A percentile compares a stretch with the other conserved stretches of the same genome.
These are phyloP conservation scores for Pulchroboletus neoregius DNA, from an alignment of 1,284 basidiomycete genomes.

Conservation along the genomic window DNA sequence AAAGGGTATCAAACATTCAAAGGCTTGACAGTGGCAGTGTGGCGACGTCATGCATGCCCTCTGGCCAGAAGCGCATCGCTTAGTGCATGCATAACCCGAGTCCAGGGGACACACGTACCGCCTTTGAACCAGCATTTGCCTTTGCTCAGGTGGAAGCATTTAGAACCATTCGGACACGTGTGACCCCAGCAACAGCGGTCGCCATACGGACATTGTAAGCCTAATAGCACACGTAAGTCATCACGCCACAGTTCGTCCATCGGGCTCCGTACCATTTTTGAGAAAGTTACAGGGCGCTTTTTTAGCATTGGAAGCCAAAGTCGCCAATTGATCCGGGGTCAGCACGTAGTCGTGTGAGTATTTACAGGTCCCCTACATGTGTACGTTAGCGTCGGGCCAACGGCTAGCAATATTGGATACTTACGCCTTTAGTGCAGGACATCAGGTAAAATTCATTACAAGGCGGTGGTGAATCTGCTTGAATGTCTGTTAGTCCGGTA, in stretches of 20 bases:
- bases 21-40: slow-evolving; percentile 17
- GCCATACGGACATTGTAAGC: slow-evolving; percentile 65
- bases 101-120: slow-evolving; percentile 42
- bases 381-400: slow-evolving; percentile 12
- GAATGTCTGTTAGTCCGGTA: slow-evolving; percentile 14
- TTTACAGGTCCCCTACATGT: slow-evolving; percentile 59
- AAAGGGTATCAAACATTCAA: slow-evolving; percentile 18
- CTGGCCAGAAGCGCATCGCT: slow-evolving; percentile 11
- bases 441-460: slow-evolving; percentile 80
- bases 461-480: slow-evolving; percentile 53
- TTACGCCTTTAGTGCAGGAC: slow-evolving; percentile 72
- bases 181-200: slow-evolving; percentile 76
- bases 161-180: slow-evolving; percentile 72
- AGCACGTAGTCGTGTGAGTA: slow-evolving; percentile 75
- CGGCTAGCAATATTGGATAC: slow-evolving; percentile 19
- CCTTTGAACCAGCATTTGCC: slow-evolving; percentile 84
- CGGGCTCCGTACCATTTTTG: slow-evolving; percentile 53
- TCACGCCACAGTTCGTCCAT: not conserved
- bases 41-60: slow-evolving; percentile 31
- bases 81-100: slow-evolving; percentile 3
- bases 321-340: slow-evolving; percentile 61
- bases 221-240: slow-evolving; percentile 35
- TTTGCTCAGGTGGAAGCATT: slow-evolving; percentile 59
- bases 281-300: slow-evolving; percentile 78
- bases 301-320: slow-evolving; percentile 66